Percentiles rank a stretch among this genome's conserved stretches.
phyloP scores from a whole-genome alignment of 805 yeast species.

The Saturnispora silvae region DNA sequence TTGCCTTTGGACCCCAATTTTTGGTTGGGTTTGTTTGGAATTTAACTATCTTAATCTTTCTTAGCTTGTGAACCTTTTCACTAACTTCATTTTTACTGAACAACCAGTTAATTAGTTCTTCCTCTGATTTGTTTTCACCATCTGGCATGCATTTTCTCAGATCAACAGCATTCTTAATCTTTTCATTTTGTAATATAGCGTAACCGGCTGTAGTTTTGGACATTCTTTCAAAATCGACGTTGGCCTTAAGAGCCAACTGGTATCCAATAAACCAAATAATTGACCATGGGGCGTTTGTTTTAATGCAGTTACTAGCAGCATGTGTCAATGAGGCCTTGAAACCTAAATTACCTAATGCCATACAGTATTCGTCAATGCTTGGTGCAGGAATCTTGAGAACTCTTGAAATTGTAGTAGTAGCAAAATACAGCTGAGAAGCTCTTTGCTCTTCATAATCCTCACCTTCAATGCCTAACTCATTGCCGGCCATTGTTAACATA shows the following conservation, averaged over 20 bases:
- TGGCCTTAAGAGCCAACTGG: slow-evolving; percentile 44
- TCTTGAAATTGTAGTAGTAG: slow-evolving; percentile 66
- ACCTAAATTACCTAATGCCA: slow-evolving; percentile 81
- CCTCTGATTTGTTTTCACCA: slow-evolving; percentile 16
- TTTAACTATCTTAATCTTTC: slow-evolving; percentile 73
- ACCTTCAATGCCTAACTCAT: slow-evolving; percentile 39
- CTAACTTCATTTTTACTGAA: slow-evolving; percentile 57
- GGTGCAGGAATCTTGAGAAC: slow-evolving; percentile 77
- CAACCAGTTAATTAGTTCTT: slow-evolving; percentile 29
- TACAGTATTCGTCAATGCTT: slow-evolving; percentile 55
- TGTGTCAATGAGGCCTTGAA: slow-evolving; percentile 79
- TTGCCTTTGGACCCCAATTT: slow-evolving; percentile 84
- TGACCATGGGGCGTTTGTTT: slow-evolving; percentile 84
- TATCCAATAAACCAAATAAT: slow-evolving; percentile 64
- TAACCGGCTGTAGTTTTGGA: slow-evolving; percentile 47
- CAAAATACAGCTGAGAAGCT: slow-evolving; percentile 68
- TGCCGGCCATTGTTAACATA: slow-evolving; percentile 75
- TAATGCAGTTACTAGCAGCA: slow-evolving; percentile 74
- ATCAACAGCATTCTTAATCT: slow-evolving; percentile 27
- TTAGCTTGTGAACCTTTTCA: slow-evolving; percentile 43
- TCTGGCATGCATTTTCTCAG: slow-evolving; percentile 10
- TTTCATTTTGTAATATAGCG: slow-evolving; percentile 39
- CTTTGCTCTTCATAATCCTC: slow-evolving; percentile 9
- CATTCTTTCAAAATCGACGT: slow-evolving; percentile 31
- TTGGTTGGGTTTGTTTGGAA: slow-evolving; percentile 88